phyloP scores from a whole-genome alignment of 306 rosid species.

The Trifolium subterraneum region DNA sequence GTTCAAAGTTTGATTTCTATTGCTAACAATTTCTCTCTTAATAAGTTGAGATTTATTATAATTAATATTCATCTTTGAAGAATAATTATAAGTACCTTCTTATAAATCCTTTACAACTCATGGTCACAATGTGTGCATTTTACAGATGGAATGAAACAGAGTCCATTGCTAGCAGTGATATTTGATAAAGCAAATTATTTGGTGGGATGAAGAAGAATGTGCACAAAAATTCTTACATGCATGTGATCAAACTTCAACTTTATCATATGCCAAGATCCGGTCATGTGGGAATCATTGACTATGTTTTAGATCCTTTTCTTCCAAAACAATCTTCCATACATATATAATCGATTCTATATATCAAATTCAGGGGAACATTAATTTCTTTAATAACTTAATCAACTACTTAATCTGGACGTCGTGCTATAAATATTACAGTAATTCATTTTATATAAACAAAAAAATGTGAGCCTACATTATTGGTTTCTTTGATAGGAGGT shows the following conservation, averaged over 20 bases:
- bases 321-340: slow-evolving; percentile 29
- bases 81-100: too few species aligned
- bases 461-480: neutral
- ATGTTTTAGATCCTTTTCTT: slow-evolving; percentile 45
- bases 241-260: slow-evolving; percentile 36
- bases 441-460: neutral
- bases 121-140: slow-evolving; percentile 14
- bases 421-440: neutral
- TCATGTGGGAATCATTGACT: slow-evolving; percentile 48
- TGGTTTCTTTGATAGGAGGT: slow-evolving; percentile 29
- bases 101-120: slow-evolving; percentile 37
- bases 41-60: neutral
- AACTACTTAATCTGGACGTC: slow-evolving; percentile 24
- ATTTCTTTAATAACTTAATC: neutral
- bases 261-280: slow-evolving; percentile 43
- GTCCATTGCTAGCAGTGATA: neutral
- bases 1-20: too few species aligned
- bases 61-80: neutral
- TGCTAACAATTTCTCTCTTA: too few species aligned
- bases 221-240: slow-evolving; percentile 34
- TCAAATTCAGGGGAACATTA: slow-evolving; percentile 15
- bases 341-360: neutral
- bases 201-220: slow-evolving; percentile 33
- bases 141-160: slow-evolving; percentile 35
- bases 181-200: slow-evolving; percentile 14